A percentile compares a stretch with the other conserved stretches of the same genome.
These are phyloP conservation scores for Lachnellula cervina DNA, from an alignment of 2,329 filamentous ascomycete species.

Conservation along the genomic window DNA sequence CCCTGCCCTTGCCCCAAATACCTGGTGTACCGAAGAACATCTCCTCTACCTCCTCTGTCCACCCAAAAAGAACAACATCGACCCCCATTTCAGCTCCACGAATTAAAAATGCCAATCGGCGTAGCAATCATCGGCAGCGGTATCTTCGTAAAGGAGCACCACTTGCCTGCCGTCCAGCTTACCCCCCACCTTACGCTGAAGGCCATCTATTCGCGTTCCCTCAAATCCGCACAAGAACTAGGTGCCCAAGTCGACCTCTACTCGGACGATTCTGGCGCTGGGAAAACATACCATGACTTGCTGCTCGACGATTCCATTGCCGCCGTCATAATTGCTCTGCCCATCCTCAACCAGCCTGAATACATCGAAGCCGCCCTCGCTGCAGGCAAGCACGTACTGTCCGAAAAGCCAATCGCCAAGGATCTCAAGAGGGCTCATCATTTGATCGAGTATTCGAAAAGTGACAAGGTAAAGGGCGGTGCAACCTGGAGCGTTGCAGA, in stretches of 20 bases:
- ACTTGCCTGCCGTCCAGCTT: constrained; percentile 55
- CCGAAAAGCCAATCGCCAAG: constrained; percentile 50
- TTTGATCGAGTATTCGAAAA: constrained; percentile 44
- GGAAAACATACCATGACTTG: constrained; percentile 40
- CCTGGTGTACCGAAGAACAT: too few species aligned
- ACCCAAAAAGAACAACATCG: background rate
- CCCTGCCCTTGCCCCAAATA: too few species aligned
- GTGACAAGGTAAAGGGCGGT: constrained; percentile 32
- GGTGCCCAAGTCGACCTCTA: constrained; percentile 39
- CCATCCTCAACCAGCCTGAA: constrained; percentile 44
- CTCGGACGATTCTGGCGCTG: constrained; percentile 29
- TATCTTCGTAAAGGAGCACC: constrained; percentile 56
- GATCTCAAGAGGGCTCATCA: constrained; percentile 43
- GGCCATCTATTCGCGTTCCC: constrained; percentile 33
- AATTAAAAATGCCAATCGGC: constrained; percentile 37
- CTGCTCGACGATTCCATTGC: constrained; percentile 31
- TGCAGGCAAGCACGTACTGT: constrained; percentile 50
- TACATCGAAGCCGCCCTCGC: constrained; percentile 45
- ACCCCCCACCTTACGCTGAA: constrained; percentile 49
- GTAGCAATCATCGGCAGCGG: constrained; percentile 60
- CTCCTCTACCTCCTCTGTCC: too few species aligned
- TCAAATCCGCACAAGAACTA: constrained; percentile 28
- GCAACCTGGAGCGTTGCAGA: constrained; percentile 60
- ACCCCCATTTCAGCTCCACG: background rate
- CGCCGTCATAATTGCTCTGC: constrained; percentile 40